Conservation (phyloP, 1,284 basidiomycete species). For the Rhodotorula sp. region DNA sequence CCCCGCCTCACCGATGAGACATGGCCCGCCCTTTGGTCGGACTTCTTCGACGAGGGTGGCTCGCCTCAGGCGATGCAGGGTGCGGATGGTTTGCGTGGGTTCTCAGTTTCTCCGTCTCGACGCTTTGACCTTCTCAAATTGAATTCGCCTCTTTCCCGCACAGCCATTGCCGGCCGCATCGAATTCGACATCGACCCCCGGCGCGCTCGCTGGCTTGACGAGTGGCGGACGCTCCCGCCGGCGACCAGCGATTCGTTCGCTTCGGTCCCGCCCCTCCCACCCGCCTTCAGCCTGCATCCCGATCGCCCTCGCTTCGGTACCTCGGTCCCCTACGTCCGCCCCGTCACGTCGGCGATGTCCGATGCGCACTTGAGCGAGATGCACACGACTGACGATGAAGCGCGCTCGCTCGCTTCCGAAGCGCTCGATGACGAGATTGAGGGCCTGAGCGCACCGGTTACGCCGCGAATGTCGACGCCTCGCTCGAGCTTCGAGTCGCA, state of each 20-base stretch:
- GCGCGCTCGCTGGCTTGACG: constrained; percentile 35
- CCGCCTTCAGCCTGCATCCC: not conserved
- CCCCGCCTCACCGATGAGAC: constrained; percentile 17
- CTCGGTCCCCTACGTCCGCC: constrained; percentile 10
- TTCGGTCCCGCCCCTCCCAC: not conserved
- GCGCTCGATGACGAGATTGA: not conserved
- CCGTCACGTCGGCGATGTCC: not conserved
- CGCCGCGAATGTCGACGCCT: constrained; percentile 9
- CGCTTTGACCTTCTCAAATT: not conserved
- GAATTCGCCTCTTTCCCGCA: too few relatives aligned
- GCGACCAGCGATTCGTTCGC: constrained; percentile 6
- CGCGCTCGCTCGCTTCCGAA: not conserved
- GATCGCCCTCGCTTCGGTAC: not conserved
- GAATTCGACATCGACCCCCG: constrained; percentile 42
- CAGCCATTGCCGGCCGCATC: constrained; percentile 42
- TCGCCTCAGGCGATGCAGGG: not conserved
- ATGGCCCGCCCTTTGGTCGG: constrained; percentile 20
- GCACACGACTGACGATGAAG: not conserved
- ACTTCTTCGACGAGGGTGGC: not conserved
- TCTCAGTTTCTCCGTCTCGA: not conserved
- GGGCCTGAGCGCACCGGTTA: not conserved
- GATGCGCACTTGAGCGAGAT: constrained; percentile 2
- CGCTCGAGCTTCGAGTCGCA: not conserved
- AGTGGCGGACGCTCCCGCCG: constrained; percentile 6
- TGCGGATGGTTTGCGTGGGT: constrained; percentile 13